Percentiles rank a stretch among this genome's conserved stretches.
phyloP scores from a whole-genome alignment of 2,329 filamentous ascomycete genomes.

The Apiospora marii region DNA sequence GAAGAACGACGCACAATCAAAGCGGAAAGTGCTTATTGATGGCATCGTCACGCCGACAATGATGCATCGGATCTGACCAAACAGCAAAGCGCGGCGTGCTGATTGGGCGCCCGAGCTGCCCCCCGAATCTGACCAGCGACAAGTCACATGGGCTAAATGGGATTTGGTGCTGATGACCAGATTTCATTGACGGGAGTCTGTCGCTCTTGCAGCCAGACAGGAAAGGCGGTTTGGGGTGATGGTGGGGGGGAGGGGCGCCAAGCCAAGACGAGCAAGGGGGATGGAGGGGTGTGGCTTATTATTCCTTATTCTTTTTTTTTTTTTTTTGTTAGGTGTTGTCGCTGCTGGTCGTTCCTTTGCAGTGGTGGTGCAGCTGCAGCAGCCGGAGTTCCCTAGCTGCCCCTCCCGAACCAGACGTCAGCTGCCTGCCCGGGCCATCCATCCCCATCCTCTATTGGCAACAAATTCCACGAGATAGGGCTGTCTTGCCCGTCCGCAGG shows the following conservation, averaged over 20 bases:
- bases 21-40: constrained; percentile 1
- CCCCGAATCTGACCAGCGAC: constrained; percentile 13
- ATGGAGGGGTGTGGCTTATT: neutral
- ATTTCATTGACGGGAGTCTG: constrained; percentile 4
- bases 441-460: neutral
- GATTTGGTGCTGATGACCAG: constrained; percentile 4
- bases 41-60: constrained; percentile 11
- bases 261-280: neutral
- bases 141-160: constrained; percentile 21
- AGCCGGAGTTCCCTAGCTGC: constrained; percentile 1
- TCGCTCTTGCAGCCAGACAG: neutral
- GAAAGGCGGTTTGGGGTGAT: neutral
- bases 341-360: neutral
- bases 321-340: neutral
- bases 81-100: neutral
- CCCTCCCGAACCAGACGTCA: constrained; percentile 12
- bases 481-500: neutral
- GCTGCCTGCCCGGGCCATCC: neutral
- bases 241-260: neutral
- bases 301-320: neutral
- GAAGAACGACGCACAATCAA: neutral
- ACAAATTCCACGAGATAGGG: neutral
- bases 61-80: constrained; percentile 21
- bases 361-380: neutral
- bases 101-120: neutral